phyloP scores from a whole-genome alignment of 192 early-diverging fungal genomes.

The Coemansia sp. region DNA sequence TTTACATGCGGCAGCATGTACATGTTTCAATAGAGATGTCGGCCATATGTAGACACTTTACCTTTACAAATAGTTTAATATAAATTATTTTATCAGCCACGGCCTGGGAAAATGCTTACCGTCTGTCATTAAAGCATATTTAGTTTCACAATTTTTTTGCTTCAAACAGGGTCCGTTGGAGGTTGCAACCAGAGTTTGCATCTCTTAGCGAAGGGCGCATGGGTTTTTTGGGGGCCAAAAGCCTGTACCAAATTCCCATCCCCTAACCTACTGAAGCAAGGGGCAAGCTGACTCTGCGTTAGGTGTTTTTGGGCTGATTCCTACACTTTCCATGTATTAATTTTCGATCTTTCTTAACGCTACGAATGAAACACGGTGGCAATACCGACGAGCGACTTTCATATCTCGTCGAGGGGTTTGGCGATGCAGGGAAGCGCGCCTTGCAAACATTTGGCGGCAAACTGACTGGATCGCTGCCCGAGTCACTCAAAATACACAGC shows the following conservation, averaged over 20 bases:
- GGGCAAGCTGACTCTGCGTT: not conserved
- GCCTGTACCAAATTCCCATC: not conserved
- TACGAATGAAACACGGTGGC: not conserved
- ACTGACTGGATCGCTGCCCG: not conserved
- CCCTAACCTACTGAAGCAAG: not conserved
- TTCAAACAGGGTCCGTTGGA: too few relatives aligned
- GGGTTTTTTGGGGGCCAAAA: not conserved
- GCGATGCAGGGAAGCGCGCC: constrained; percentile 39
- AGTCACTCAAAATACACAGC: constrained; percentile 21
- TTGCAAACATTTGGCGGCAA: constrained; percentile 37
- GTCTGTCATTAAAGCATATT: too few relatives aligned
- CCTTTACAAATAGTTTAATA: too few relatives aligned
- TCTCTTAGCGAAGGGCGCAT: not conserved
- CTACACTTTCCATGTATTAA: not conserved
- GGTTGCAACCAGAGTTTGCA: too few relatives aligned
- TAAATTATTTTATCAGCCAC: too few relatives aligned
- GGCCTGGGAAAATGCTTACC: too few relatives aligned
- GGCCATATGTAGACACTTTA: too few relatives aligned
- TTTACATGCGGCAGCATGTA: too few relatives aligned
- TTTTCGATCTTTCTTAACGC: not conserved
- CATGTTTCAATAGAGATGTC: too few relatives aligned
- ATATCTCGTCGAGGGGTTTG: constrained; percentile 39
- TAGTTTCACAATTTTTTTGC: too few relatives aligned
- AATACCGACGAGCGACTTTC: not conserved
- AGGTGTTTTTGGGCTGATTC: not conserved